Evolutionary conservation across 2,329 filamentous ascomycete species (phyloP), one percentile per base, ranked within the genome.

Genomic region (Davidsoniella neocaledoniae): DNA sequence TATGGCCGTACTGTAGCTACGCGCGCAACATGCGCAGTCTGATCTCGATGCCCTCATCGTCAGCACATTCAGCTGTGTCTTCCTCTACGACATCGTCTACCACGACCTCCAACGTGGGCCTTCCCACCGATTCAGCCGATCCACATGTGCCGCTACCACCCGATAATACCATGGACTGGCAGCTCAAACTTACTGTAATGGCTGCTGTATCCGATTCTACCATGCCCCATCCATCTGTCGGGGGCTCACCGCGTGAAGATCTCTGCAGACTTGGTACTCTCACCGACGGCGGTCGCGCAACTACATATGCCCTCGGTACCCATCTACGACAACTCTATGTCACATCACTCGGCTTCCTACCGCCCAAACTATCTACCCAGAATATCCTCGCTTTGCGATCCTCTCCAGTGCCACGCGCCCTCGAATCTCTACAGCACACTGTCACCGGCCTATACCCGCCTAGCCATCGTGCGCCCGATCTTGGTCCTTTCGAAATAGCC

Each of bases 1-100:
- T 79, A 65, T 98, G 91, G 91, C 86, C 91, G 1, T 96, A 95
- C 66, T 98, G 91, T 67, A 75, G 76, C 56, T 77, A 81, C 50
- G 84, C 83, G 19, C 75, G 77, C 53, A 79, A 81, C 56, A 73
- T 96, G 61, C 76, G 66, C 54, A 66, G 64, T 54, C 63, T 77
- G 29, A 38, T 53, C 41, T 44, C 29, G 17, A 25, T 25, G 8
- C 48, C 48, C 4, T n/a, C 40, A 14, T 33, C 12, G 12, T 12
- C 8, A 2, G 9, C 29, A 12, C 29, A 33, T 33, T 33, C 29
- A 33, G 29, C 29, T 4, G 3, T 12, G 29, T 33, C 29, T 12
- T 33, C 7, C 29, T 33, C 29, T 33, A 33, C 29, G 29, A 12
- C 29, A 10, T 33, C 26, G 12, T 10, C 29, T 33, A 4, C 29